Evolutionary conservation across 164 flowering plant species (phyloP).

Genomic region (Dillenia suffruticosa): DNA sequence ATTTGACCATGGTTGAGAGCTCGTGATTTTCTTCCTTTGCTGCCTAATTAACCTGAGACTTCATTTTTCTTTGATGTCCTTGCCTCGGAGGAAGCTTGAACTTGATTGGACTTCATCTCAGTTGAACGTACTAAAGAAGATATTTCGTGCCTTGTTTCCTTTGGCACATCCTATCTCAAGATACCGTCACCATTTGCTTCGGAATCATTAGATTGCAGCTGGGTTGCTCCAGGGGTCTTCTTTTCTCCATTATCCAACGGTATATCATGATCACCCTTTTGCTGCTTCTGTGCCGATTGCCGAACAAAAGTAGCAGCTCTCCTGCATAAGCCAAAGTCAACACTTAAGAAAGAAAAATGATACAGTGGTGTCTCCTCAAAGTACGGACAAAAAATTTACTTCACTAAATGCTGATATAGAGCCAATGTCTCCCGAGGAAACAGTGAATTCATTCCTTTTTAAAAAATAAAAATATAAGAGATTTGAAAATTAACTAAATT

Average conservation of each 20-base stretch:
- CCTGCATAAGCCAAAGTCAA: constrained; percentile 43
- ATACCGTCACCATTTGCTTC: constrained; percentile 12
- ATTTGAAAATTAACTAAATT: too few relatives aligned
- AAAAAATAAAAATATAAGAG: too few relatives aligned
- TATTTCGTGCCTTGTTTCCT: constrained; percentile 44
- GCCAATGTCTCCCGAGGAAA: too few relatives aligned
- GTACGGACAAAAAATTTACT: too few relatives aligned
- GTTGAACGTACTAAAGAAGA: constrained; percentile 49
- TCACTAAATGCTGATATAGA: too few relatives aligned
- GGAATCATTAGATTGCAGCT: constrained; percentile 17
- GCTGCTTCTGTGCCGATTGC: constrained; percentile 45
- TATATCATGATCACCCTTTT: constrained; percentile 24
- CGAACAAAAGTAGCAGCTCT: constrained; percentile 74
- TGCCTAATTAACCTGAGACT: background rate
- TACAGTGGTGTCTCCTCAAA: too few relatives aligned
- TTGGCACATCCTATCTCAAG: constrained; percentile 16
- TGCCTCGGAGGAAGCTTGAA: constrained; percentile 14
- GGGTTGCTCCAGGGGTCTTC: constrained; percentile 5
- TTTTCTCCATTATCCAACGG: constrained; percentile 2
- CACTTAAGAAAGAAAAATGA: constrained; percentile 1
- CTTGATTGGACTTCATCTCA: constrained; percentile 57
- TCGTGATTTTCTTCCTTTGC: constrained; percentile 14
- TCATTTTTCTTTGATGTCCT: constrained; percentile 16
- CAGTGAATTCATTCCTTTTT: too few relatives aligned
- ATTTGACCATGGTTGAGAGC: constrained; percentile 18